Conservation (phyloP, 2,329 filamentous ascomycete genomes). For the Scedosporium minutisporum region DNA sequence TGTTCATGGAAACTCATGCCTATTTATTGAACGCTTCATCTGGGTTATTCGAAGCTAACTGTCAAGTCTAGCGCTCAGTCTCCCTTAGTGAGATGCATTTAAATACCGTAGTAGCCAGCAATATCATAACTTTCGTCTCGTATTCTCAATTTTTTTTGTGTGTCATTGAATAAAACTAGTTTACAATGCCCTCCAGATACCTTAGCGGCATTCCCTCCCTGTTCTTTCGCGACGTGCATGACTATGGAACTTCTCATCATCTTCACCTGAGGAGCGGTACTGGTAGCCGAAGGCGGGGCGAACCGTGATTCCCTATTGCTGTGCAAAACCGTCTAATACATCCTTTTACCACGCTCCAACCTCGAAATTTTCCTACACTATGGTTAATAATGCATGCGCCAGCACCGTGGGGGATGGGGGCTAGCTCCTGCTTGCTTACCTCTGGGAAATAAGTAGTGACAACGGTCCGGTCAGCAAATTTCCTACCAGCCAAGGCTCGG, state of each 20-base stretch:
- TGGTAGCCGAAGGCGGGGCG: no score
- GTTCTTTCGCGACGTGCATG: neutral
- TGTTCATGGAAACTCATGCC: slow-evolving; percentile 6
- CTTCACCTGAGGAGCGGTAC: no score
- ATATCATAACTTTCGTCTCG: neutral
- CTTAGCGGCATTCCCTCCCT: neutral
- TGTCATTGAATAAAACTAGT: neutral
- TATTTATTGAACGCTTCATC: neutral
- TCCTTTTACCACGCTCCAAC: slow-evolving; percentile 67
- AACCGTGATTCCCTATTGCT: no score
- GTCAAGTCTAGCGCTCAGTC: neutral
- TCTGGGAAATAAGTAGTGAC: slow-evolving; percentile 95
- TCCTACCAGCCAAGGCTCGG: slow-evolving; percentile 81
- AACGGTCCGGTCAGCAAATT: slow-evolving; percentile 93
- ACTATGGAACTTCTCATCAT: no score
- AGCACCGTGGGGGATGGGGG: neutral
- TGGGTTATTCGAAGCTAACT: neutral
- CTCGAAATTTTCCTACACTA: slow-evolving; percentile 80
- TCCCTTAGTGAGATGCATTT: neutral
- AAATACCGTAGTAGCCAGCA: neutral
- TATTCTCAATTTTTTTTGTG: neutral
- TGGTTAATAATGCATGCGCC: slow-evolving; percentile 18
- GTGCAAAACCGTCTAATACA: neutral
- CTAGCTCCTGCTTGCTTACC: slow-evolving; percentile 35
- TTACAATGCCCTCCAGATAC: neutral